Evolutionary conservation across 495 filamentous ascomycete species (phyloP), one percentile per base, ranked within the genome.

Genomic region (Ascodesmis nigricans): DNA sequence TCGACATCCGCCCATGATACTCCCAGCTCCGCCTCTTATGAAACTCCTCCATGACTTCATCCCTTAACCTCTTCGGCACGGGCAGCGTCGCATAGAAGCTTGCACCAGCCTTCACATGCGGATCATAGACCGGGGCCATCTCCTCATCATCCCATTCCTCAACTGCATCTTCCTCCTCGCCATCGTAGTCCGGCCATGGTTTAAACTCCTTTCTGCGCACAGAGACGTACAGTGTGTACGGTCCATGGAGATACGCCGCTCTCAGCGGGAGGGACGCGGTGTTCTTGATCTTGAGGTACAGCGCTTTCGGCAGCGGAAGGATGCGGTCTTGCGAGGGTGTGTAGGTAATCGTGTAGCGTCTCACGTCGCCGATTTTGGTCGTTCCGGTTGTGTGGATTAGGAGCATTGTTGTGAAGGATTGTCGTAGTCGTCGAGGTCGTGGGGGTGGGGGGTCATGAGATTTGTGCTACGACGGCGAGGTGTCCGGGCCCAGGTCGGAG

Each of bases 221-320:
- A 25, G 84, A 71, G 5, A 81, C 69, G 42, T 81, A 78, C 5
- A 95, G 63, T 1, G 71, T 91, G 53, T 97, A 97, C 1, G 87
- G 87, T 0, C 87, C 87, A 55, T 91, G 87, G 25, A 97, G 69
- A 50, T 92, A 97, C 23, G 87, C 87, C 30, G 87, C 87, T 44
- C 87, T 78, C 8, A 95, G 61, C 3, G 87, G 73, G 38, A 84
- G 76, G 9, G 82, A 72, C 14, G 78, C 83, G n/a, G 75, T 78
- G 46, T 97, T 97, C 47, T 75, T 81, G 51, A 97, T 70, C 40
- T 74, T 76, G 25, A 97, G 68, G 53, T 81, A 65, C 20, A 97
- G 66, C 38, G 69, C 56, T 28, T 69, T 54, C 5, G 84, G 84
- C 15, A 77, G 67, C 2, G 87, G 90, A 4, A 83, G 68, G 44